Evolutionary conservation across 352 stramenopile species (phyloP).

Genomic region (Pythium periplocum): DNA sequence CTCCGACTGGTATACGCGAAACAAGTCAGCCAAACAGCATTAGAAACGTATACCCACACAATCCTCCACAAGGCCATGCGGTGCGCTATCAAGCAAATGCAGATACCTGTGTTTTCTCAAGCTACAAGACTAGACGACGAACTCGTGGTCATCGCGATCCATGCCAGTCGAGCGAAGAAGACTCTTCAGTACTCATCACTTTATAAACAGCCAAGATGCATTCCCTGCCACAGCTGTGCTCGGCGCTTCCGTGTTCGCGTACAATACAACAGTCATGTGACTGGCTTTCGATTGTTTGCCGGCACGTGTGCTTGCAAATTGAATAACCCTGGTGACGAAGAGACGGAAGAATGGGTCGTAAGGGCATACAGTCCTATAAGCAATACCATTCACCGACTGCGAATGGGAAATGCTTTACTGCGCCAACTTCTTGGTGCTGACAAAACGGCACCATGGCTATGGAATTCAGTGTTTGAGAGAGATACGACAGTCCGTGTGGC

Average conservation of each 20-base stretch:
- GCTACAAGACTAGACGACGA: conserved; percentile 54
- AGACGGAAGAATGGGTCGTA: conserved; percentile 32
- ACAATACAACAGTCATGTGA: conserved; percentile 17
- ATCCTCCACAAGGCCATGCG: conserved; percentile 27
- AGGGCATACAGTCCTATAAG: conserved; percentile 57
- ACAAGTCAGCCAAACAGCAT: conserved; percentile 21
- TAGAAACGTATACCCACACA: conserved; percentile 25
- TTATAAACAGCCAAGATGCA: conserved; percentile 5
- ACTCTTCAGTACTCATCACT: too few species aligned
- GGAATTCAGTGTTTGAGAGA: conserved; percentile 6
- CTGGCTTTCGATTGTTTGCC: conserved; percentile 25
- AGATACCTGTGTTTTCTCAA: conserved; percentile 32
- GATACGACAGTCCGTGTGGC: not conserved
- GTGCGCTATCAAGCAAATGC: conserved; percentile 25
- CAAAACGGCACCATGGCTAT: not conserved
- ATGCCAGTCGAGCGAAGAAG: conserved; percentile 24
- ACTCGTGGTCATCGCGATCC: conserved; percentile 47
- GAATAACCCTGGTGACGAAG: conserved; percentile 10
- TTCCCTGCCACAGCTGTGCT: conserved; percentile 47
- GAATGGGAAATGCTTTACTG: conserved; percentile 38
- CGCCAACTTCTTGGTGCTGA: conserved; percentile 21
- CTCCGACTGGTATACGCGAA: conserved; percentile 26
- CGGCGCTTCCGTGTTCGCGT: conserved; percentile 36
- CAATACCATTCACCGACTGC: conserved; percentile 46
- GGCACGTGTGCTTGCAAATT: conserved; percentile 44